Conservation (phyloP, 164 flowering plant genomes). For the Kalanchoe fedtschenkoi region DNA sequence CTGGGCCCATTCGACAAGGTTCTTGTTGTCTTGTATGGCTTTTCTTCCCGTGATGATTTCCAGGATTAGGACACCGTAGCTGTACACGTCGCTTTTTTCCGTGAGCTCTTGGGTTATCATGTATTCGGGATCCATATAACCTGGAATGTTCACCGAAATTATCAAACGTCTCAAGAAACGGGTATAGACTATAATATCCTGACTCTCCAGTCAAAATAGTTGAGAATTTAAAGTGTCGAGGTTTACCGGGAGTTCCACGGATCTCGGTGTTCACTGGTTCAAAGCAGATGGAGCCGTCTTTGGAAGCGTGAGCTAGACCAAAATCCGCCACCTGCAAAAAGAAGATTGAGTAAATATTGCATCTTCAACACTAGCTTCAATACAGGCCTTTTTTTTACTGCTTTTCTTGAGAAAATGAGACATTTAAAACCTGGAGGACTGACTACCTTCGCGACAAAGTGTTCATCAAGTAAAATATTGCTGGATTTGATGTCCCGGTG, state of each 20-base stretch:
- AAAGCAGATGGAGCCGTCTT: slow-evolving; percentile 69
- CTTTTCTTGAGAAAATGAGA: neutral
- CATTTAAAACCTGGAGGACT: neutral
- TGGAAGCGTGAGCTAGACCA: slow-evolving; percentile 91
- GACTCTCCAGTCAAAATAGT: too few species aligned
- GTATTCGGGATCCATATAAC: slow-evolving; percentile 98
- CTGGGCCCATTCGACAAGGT: slow-evolving; percentile 86
- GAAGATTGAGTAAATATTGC: neutral
- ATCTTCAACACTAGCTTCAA: neutral
- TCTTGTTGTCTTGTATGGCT: slow-evolving; percentile 74
- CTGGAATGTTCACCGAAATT: slow-evolving; percentile 29
- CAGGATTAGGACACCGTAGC: slow-evolving; percentile 83
- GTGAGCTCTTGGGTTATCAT: slow-evolving; percentile 80
- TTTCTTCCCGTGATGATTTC: slow-evolving; percentile 69
- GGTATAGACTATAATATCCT: neutral
- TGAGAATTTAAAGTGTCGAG: neutral
- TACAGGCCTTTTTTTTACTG: neutral
- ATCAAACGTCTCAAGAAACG: slow-evolving; percentile 1
- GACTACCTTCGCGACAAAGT: slow-evolving; percentile 85
- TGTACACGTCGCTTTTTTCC: slow-evolving; percentile 93
- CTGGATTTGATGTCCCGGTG: slow-evolving; percentile 97
- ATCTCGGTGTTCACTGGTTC: slow-evolving; percentile 90
- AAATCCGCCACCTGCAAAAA: slow-evolving; percentile 81
- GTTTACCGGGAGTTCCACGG: slow-evolving; percentile 92
- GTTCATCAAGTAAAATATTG: slow-evolving; percentile 84